Conservation (phyloP, 75 land plant species). For the Cryptomeria japonica region DNA sequence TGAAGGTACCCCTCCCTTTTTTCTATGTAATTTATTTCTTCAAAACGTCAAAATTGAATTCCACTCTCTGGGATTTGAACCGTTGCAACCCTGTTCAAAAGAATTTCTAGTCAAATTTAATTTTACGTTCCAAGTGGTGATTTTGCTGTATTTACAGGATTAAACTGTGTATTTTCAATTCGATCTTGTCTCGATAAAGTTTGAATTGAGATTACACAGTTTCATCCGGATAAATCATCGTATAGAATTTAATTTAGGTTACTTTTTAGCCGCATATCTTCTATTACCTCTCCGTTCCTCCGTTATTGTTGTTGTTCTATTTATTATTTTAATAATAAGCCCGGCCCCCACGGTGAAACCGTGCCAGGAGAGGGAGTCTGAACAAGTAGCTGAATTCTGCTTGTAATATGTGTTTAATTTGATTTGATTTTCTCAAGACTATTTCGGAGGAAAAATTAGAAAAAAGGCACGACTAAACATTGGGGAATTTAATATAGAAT, state of each 20-base stretch:
- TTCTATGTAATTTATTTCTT: background rate
- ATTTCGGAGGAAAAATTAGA: background rate
- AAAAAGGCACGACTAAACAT: background rate
- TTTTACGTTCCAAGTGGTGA: no score
- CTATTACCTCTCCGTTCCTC: no score
- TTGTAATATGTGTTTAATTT: background rate
- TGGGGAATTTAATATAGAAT: no score
- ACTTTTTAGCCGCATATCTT: no score
- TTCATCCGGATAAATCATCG: no score
- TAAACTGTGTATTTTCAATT: no score
- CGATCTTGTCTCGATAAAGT: no score
- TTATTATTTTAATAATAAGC: background rate
- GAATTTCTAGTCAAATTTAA: no score
- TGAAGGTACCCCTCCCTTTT: conserved; percentile 36
- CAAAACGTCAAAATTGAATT: background rate
- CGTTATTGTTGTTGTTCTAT: no score
- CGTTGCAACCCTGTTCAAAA: background rate
- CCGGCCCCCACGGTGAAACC: background rate
- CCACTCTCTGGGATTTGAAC: background rate
- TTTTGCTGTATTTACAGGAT: no score
- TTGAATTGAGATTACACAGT: no score
- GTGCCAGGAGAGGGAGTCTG: background rate
- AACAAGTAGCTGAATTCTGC: background rate
- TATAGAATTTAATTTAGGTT: no score
- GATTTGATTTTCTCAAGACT: background rate